A percentile compares a stretch with the other conserved stretches of the same genome.
phyloP scores from a whole-genome alignment of 2,329 filamentous ascomycete species.

The Fusarium sp. region DNA sequence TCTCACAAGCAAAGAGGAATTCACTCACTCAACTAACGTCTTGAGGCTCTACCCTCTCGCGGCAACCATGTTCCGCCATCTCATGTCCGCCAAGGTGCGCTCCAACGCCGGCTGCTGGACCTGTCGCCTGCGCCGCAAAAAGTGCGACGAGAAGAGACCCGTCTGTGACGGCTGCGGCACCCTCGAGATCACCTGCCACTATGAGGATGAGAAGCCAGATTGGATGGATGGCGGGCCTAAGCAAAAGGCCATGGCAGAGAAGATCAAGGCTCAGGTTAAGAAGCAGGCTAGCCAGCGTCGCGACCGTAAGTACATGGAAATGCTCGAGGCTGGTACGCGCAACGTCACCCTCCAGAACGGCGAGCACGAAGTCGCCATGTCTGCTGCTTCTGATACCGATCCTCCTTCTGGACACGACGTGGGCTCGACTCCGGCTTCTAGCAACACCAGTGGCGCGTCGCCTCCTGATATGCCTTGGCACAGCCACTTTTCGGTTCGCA shows the following conservation, averaged over 20 bases:
- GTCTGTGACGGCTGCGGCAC: constrained; percentile 59
- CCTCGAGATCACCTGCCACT: constrained; percentile 66
- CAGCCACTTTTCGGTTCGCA: constrained; percentile 40
- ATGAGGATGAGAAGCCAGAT: constrained; percentile 59
- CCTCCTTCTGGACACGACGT: constrained; percentile 37
- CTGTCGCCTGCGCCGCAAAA: constrained; percentile 67
- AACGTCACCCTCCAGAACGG: constrained; percentile 35
- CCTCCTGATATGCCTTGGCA: constrained; percentile 49
- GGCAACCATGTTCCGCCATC: constrained; percentile 42
- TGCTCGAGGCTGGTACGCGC: constrained; percentile 49
- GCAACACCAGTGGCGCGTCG: constrained; percentile 44
- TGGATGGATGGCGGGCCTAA: constrained; percentile 64
- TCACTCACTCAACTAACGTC: background rate
- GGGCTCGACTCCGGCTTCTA: constrained; percentile 44
- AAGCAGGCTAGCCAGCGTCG: constrained; percentile 59
- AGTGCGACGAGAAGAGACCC: constrained; percentile 64
- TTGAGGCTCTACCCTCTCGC: background rate
- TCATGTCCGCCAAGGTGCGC: constrained; percentile 47
- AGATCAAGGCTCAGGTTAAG: constrained; percentile 66
- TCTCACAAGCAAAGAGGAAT: background rate
- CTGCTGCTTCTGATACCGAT: constrained; percentile 45
- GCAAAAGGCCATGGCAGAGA: constrained; percentile 61
- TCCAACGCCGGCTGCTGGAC: constrained; percentile 65
- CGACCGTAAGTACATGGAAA: constrained; percentile 58
- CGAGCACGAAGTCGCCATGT: constrained; percentile 18